phyloP scores from a whole-genome alignment of 768 basidiomycete genomes.

The Serendipita indica region DNA sequence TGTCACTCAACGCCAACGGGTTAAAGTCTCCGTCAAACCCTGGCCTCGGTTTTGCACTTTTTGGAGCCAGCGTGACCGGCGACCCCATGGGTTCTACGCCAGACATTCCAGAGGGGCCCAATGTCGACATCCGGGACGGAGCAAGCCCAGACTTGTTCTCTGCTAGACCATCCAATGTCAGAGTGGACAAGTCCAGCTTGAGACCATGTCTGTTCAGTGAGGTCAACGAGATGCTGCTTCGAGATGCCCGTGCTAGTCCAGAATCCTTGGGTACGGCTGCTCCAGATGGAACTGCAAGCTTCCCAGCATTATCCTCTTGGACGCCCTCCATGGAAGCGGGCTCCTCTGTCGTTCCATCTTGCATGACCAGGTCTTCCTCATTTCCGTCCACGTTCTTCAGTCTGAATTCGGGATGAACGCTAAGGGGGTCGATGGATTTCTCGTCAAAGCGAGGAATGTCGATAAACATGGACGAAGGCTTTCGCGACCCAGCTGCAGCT shows the following conservation, averaged over 20 bases:
- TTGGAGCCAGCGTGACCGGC: background rate
- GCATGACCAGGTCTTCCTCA: background rate
- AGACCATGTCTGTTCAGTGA: slow-evolving; percentile 5
- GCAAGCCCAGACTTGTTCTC: slow-evolving; percentile 7
- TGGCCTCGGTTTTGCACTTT: background rate
- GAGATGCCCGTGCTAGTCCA: background rate
- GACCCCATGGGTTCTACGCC: background rate
- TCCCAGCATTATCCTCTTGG: background rate
- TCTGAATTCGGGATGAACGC: slow-evolving; percentile 1
- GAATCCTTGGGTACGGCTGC: slow-evolving; percentile 1
- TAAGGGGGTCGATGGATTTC: slow-evolving; percentile 2
- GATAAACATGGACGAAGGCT: background rate
- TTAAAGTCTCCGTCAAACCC: background rate
- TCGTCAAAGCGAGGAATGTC: slow-evolving; percentile 8
- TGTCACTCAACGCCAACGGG: background rate
- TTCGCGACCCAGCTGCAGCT: background rate
- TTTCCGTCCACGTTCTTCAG: background rate
- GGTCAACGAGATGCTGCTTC: slow-evolving; percentile 3
- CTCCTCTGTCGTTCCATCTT: background rate
- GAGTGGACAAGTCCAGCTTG: slow-evolving; percentile 1
- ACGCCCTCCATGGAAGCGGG: background rate
- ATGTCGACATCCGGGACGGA: background rate
- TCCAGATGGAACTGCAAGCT: background rate
- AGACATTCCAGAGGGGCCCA: background rate
- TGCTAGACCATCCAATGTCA: background rate